Conservation (phyloP, 805 yeast species). For the Grigorovia jiainica region DNA sequence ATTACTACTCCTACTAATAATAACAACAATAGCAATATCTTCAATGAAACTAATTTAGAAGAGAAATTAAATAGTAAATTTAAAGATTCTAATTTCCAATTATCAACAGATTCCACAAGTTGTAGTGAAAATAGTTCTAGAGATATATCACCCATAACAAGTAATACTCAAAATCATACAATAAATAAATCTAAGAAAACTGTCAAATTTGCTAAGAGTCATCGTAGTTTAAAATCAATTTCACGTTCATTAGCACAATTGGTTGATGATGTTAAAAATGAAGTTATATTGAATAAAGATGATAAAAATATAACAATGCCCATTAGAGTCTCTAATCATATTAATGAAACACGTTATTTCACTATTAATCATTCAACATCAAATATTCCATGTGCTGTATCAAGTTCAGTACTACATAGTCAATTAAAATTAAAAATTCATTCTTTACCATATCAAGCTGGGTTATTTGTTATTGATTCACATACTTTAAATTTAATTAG, state of each 20-base stretch:
- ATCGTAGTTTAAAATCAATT: slow-evolving; percentile 16
- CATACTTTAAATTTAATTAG: slow-evolving; percentile 45
- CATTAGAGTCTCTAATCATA: slow-evolving; percentile 32
- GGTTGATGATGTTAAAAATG: slow-evolving; percentile 23
- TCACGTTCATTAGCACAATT: slow-evolving; percentile 21
- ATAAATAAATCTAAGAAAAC: slow-evolving; percentile 1
- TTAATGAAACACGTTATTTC: slow-evolving; percentile 56
- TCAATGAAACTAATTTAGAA: slow-evolving; percentile 3
- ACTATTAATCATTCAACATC: slow-evolving; percentile 40
- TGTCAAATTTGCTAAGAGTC: slow-evolving; percentile 24
- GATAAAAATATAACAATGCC: slow-evolving; percentile 25
- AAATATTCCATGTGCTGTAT: slow-evolving; percentile 64
- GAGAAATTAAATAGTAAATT: neutral
- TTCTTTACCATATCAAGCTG: slow-evolving; percentile 79
- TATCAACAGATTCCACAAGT: slow-evolving; percentile 42
- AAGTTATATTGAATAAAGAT: slow-evolving; percentile 16
- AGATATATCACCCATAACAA: slow-evolving; percentile 1
- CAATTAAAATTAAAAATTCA: slow-evolving; percentile 54
- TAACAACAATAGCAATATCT: no score
- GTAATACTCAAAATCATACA: neutral
- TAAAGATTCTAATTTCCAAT: slow-evolving; percentile 39
- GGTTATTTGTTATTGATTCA: slow-evolving; percentile 62
- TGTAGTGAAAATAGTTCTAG: neutral
- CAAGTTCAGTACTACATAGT: slow-evolving; percentile 46
- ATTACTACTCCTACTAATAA: neutral